Evolutionary conservation across 208 protist genomes (phyloP), one percentile per base, ranked within the genome.

Genomic region (Leishmania braziliensis): DNA sequence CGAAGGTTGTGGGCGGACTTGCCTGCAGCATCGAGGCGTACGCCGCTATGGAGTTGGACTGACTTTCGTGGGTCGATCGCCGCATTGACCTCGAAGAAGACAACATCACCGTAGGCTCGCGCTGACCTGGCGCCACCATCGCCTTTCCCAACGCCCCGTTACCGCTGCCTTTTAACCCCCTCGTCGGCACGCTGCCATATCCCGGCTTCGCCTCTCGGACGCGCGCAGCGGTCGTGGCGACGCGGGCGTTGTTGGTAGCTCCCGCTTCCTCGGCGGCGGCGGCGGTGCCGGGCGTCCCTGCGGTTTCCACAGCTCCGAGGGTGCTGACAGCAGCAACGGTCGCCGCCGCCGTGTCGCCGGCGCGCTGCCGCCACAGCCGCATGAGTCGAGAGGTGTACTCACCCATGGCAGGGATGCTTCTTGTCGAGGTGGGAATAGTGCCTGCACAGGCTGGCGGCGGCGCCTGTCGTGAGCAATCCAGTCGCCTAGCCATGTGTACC

Each of bases 391-490:
- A 39, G 48, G 81, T 84, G 79, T 68, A 79, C 69, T 69, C 66
- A 33, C 74, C 79, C 48, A 80, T 63, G n/a, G 50, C 39, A 54
- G 63, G 60, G n/a, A 53, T 33, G 33, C 39, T 14, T 33, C 14
- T 16, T 39, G 26, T 29, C n/a, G 26, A 23, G 33, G 79, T 5
- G 48, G 26, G 29, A 1, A 33, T 43, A n/a, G 63, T 10, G 39
- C 18, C 33, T 51, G 5, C 46, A 54, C 4, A 14, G 9, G 69
- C 50, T 39, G 77, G 33, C 14, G 20, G 29, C 58, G 26, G 80
- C 70, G 62, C 10, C 69, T 48, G 87, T 68, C 79, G 82, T 65
- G 83, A 51, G 33, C 77, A 72, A 68, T 94, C 91, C n/a, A 94
- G 75, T 58, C 78, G 80, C 12, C 60, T 66, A 5, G 91, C 89